Evolutionary conservation across 345 rosid genomes (phyloP).

Genomic region (Bruguiera parviflora): DNA sequence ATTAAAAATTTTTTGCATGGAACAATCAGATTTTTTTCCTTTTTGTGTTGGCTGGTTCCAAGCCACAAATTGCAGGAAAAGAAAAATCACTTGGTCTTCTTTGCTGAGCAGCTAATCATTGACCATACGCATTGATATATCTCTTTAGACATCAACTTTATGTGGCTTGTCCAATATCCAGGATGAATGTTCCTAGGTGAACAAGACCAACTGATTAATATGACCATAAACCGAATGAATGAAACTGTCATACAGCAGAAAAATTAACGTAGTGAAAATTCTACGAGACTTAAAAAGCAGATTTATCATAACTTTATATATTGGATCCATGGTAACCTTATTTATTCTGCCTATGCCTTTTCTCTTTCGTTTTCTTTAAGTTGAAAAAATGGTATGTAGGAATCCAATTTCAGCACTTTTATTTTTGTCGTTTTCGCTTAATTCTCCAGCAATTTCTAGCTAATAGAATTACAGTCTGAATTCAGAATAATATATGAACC

Average conservation of each 20-base stretch:
- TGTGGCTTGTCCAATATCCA: no score
- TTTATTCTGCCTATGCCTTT: no score
- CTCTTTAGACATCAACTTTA: neutral
- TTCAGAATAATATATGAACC: neutral
- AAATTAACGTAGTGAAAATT: no score
- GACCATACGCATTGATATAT: slow-evolving; percentile 17
- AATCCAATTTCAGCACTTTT: neutral
- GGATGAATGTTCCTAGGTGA: no score
- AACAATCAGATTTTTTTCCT: slow-evolving; percentile 17
- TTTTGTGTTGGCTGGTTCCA: slow-evolving; percentile 33
- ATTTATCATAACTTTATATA: no score
- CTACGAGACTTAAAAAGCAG: no score
- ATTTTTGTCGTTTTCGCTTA: neutral
- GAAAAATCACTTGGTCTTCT: slow-evolving; percentile 8
- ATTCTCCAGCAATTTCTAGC: neutral
- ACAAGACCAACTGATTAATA: no score
- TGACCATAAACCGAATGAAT: no score
- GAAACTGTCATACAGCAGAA: no score
- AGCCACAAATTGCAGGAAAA: slow-evolving; percentile 31
- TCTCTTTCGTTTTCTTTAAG: neutral
- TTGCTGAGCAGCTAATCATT: slow-evolving; percentile 9
- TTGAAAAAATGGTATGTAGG: neutral
- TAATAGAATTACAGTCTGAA: neutral
- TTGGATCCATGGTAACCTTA: no score
- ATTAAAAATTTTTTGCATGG: slow-evolving; percentile 16